phyloP scores from a whole-genome alignment of 179 eudicot genomes.

The Nepenthes alata region DNA sequence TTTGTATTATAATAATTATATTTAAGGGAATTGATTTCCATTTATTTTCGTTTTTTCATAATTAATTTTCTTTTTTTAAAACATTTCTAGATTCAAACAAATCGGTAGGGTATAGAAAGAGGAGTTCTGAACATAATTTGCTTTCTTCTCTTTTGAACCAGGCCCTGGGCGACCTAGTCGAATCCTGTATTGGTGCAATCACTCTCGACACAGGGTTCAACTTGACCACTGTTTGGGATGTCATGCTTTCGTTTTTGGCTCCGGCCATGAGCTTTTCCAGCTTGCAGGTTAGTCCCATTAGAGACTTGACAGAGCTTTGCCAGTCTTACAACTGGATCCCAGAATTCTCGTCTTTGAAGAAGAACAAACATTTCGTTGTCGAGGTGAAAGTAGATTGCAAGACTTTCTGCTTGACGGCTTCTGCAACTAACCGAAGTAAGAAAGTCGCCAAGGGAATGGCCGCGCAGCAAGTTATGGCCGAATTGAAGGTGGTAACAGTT shows the following conservation, averaged over 20 bases:
- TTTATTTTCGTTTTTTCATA: not conserved
- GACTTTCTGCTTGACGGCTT: slow-evolving; percentile 23
- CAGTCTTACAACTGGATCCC: slow-evolving; percentile 42
- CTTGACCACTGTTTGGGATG: slow-evolving; percentile 57
- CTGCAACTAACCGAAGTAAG: slow-evolving; percentile 34
- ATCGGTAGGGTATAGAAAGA: too few relatives aligned
- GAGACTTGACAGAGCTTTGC: slow-evolving; percentile 74
- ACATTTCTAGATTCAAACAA: too few relatives aligned
- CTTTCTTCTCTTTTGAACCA: slow-evolving; percentile 14
- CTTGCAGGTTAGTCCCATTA: slow-evolving; percentile 50
- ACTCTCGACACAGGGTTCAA: slow-evolving; percentile 82
- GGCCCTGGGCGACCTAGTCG: slow-evolving; percentile 94
- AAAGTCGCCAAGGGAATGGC: slow-evolving; percentile 56
- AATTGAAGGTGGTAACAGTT: slow-evolving; percentile 39
- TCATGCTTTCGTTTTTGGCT: slow-evolving; percentile 55
- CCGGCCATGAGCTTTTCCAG: slow-evolving; percentile 51
- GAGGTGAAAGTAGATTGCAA: slow-evolving; percentile 40
- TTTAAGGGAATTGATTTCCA: not conserved
- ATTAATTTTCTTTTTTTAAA: too few relatives aligned
- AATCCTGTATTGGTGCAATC: slow-evolving; percentile 83
- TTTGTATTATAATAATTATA: too few relatives aligned
- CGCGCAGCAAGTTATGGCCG: slow-evolving; percentile 30
- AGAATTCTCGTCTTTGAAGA: slow-evolving; percentile 27
- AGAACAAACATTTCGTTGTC: slow-evolving; percentile 26
- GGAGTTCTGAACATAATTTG: not conserved